Evolutionary conservation across 805 yeast genomes (phyloP).

Genomic region (Cyberlindnera euphorbiiphila): DNA sequence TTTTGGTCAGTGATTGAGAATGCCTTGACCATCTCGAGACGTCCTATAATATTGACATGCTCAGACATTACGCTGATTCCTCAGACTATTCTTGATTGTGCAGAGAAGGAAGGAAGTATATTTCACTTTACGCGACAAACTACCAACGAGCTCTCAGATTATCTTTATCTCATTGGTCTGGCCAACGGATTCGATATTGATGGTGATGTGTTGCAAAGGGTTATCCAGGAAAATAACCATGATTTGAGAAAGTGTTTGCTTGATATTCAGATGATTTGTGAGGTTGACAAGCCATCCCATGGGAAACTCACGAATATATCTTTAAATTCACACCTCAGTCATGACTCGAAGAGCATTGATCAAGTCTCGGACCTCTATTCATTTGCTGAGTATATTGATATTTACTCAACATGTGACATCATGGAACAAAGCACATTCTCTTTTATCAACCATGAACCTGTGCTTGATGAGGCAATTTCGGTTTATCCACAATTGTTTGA

Average conservation of each 20-base stretch:
- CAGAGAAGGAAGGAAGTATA: slow-evolving; percentile 39
- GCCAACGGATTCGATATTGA: slow-evolving; percentile 35
- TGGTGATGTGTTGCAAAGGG: slow-evolving; percentile 26
- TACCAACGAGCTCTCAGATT: slow-evolving; percentile 28
- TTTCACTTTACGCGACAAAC: slow-evolving; percentile 28
- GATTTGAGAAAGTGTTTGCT: slow-evolving; percentile 48
- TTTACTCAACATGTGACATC: slow-evolving; percentile 16
- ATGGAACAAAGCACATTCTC: slow-evolving; percentile 13
- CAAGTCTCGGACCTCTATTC: slow-evolving; percentile 2
- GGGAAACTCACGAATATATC: slow-evolving; percentile 3
- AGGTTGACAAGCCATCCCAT: background rate
- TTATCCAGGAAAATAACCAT: slow-evolving; percentile 27
- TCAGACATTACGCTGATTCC: slow-evolving; percentile 48
- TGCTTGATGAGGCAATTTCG: slow-evolving; percentile 33
- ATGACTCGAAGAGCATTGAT: background rate
- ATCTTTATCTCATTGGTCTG: slow-evolving; percentile 39
- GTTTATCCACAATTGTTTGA: slow-evolving; percentile 35
- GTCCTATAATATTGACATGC: slow-evolving; percentile 73
- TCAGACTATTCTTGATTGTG: slow-evolving; percentile 39
- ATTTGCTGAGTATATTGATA: slow-evolving; percentile 4
- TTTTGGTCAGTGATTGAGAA: slow-evolving; percentile 76
- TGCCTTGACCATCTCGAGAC: slow-evolving; percentile 53
- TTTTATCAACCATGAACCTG: slow-evolving; percentile 11
- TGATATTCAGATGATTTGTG: slow-evolving; percentile 41
- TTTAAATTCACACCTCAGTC: background rate